Conservation (phyloP, 1,284 basidiomycete genomes). For the Irpex sp. region DNA sequence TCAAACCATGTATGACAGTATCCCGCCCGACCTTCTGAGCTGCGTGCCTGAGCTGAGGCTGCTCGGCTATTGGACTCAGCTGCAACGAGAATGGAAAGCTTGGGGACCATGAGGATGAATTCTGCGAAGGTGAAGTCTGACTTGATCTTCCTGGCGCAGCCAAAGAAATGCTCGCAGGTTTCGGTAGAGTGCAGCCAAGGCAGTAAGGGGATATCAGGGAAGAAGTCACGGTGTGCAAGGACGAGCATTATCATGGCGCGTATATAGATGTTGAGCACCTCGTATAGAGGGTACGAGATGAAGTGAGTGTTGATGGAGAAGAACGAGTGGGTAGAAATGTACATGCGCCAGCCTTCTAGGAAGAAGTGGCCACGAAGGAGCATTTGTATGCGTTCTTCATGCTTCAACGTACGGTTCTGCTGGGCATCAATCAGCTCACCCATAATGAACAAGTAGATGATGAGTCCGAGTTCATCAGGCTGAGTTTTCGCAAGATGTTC, state of each 20-base stretch:
- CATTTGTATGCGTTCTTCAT: slow-evolving; percentile 29
- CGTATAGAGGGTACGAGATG: slow-evolving; percentile 29
- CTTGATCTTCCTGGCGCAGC: slow-evolving; percentile 8
- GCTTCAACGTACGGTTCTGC: slow-evolving; percentile 18
- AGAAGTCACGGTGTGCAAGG: slow-evolving; percentile 29
- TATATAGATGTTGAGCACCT: slow-evolving; percentile 29
- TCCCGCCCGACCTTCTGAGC: too few relatives aligned
- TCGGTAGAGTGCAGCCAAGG: slow-evolving; percentile 41
- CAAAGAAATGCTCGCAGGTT: slow-evolving; percentile 26
- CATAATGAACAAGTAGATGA: slow-evolving; percentile 23
- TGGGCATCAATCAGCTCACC: slow-evolving; percentile 24
- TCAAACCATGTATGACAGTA: too few relatives aligned
- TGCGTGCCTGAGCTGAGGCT: too few relatives aligned
- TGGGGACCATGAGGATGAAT: slow-evolving; percentile 11
- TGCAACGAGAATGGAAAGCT: background rate
- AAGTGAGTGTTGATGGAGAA: slow-evolving; percentile 17
- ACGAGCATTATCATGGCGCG: slow-evolving; percentile 29
- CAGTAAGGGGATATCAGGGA: slow-evolving; percentile 25
- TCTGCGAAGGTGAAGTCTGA: slow-evolving; percentile 15
- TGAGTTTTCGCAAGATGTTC: slow-evolving; percentile 7
- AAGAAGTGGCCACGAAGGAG: slow-evolving; percentile 31
- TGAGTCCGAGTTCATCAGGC: slow-evolving; percentile 12
- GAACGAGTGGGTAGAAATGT: background rate
- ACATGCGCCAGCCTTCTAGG: slow-evolving; percentile 29
- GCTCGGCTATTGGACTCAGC: too few relatives aligned